These are phyloP conservation scores for Malassezia yamatoensis DNA, from an alignment of 1,284 basidiomycete species.

Conservation along the genomic window DNA sequence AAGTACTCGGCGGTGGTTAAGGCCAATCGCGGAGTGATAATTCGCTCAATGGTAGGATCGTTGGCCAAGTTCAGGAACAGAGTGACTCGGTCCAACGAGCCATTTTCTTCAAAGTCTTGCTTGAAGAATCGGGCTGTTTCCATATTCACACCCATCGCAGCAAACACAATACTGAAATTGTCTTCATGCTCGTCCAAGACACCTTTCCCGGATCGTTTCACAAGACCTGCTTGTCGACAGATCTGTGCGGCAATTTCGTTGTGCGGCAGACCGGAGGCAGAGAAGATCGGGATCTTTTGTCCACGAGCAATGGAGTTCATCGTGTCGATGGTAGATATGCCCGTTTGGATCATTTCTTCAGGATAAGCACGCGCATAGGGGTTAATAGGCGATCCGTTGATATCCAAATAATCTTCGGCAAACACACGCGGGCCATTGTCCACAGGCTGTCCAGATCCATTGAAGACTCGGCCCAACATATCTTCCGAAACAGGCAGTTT, in stretches of 20 bases:
- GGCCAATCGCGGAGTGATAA: conserved; percentile 95
- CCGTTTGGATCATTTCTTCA: conserved; percentile 99
- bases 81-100: conserved; percentile 91
- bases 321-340: conserved; percentile 70
- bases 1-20: conserved; percentile 99
- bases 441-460: conserved; percentile 94
- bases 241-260: conserved; percentile 99
- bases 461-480: conserved; percentile 98
- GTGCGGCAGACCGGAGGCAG: conserved; percentile 94
- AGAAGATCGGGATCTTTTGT: conserved; percentile 99
- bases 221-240: conserved; percentile 95
- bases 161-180: conserved; percentile 99
- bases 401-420: conserved; percentile 98
- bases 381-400: conserved; percentile 98
- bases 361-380: conserved; percentile 98
- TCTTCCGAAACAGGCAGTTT: conserved; percentile 98
- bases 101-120: conserved; percentile 98
- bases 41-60: conserved; percentile 99
- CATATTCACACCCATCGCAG: conserved; percentile 99
- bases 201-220: conserved; percentile 64
- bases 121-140: conserved; percentile 99
- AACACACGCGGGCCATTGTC: conserved; percentile 98
- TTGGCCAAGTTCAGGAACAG: conserved; percentile 98
- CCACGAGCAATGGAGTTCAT: conserved; percentile 95
- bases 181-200: conserved; percentile 99